Evolutionary conservation across 768 basidiomycete species (phyloP).

Genomic region (Podaxis sp.): DNA sequence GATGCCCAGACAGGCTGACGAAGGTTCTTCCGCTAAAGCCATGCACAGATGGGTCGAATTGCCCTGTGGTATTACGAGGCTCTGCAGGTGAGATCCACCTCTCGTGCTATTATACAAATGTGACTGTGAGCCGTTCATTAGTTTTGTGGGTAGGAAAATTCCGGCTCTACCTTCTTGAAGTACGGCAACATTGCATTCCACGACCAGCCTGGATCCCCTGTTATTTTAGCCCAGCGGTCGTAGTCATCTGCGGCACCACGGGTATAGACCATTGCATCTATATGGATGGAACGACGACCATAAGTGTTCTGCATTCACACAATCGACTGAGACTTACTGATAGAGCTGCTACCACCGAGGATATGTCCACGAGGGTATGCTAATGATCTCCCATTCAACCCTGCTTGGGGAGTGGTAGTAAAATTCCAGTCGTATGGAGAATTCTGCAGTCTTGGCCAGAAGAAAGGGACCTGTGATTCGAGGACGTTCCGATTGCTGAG

Average conservation of each 20-base stretch:
- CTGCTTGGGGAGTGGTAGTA: constrained; percentile 26
- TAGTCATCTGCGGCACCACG: constrained; percentile 32
- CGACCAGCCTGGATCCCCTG: constrained; percentile 35
- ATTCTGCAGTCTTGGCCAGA: constrained; percentile 13
- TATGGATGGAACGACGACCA: neutral
- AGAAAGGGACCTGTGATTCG: constrained; percentile 24
- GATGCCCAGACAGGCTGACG: constrained; percentile 33
- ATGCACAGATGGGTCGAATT: constrained; percentile 38
- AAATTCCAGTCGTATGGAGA: constrained; percentile 32
- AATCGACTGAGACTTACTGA: constrained; percentile 11
- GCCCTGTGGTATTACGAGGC: constrained; percentile 34
- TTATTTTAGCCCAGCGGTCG: constrained; percentile 23
- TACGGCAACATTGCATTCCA: constrained; percentile 32
- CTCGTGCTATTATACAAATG: constrained; percentile 32
- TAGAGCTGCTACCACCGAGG: constrained; percentile 33
- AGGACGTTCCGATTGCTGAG: constrained; percentile 24
- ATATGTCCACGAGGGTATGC: constrained; percentile 25
- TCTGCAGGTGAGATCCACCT: constrained; percentile 35
- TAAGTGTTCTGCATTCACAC: neutral
- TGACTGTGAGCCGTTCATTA: neutral
- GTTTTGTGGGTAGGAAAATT: neutral
- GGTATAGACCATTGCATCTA: constrained; percentile 34
- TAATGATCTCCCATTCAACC: constrained; percentile 22
- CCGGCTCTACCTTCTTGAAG: constrained; percentile 25
- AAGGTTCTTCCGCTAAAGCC: constrained; percentile 31